phyloP scores from a whole-genome alignment of 352 stramenopile species.

The Plasmopara halstedii region DNA sequence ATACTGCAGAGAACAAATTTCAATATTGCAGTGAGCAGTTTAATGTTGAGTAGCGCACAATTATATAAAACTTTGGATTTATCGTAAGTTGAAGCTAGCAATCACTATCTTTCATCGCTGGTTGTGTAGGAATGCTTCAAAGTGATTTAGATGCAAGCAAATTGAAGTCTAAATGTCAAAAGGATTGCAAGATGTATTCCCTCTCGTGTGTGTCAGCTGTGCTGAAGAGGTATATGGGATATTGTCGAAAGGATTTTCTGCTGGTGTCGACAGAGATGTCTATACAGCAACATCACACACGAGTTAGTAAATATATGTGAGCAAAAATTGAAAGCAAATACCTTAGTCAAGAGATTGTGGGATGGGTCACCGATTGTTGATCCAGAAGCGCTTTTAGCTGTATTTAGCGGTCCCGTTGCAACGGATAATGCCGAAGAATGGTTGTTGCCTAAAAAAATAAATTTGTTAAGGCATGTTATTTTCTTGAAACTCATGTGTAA shows the following conservation, averaged over 20 bases:
- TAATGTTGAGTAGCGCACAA: too few species aligned
- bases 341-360: slow-evolving; percentile 31
- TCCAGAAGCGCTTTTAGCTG: slow-evolving; percentile 8
- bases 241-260: slow-evolving; percentile 29
- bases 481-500: background rate
- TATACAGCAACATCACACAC: slow-evolving; percentile 1
- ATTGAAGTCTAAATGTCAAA: slow-evolving; percentile 36
- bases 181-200: slow-evolving; percentile 45
- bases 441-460: background rate
- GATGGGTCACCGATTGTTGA: slow-evolving; percentile 31
- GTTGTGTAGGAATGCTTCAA: background rate
- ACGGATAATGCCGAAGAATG: background rate
- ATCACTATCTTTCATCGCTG: background rate
- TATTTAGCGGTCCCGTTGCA: background rate
- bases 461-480: background rate
- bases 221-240: slow-evolving; percentile 6
- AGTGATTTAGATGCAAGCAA: too few species aligned
- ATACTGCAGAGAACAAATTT: too few species aligned
- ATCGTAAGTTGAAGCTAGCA: background rate
- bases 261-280: slow-evolving; percentile 17
- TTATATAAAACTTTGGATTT: too few species aligned
- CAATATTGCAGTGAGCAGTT: too few species aligned
- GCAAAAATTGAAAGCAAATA: too few species aligned
- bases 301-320: too few species aligned
- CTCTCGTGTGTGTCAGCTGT: too few species aligned